phyloP scores from a whole-genome alignment of 2,329 filamentous ascomycete genomes.

The Ophiostoma sp. region DNA sequence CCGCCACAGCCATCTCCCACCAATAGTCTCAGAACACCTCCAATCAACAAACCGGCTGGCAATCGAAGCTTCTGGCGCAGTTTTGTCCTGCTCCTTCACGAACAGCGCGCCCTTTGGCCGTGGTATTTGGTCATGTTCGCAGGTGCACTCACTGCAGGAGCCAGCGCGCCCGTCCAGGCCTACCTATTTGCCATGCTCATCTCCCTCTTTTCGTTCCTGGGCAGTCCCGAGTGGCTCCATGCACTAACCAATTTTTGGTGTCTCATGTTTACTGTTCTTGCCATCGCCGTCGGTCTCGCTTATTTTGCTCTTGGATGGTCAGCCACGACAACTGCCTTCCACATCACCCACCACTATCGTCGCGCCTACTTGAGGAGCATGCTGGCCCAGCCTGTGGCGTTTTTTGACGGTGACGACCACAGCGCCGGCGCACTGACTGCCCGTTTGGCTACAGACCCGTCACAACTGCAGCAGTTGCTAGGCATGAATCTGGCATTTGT shows the following conservation, averaged over 20 bases:
- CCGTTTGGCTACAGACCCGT: conserved; percentile 56
- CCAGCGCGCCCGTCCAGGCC: conserved; percentile 44
- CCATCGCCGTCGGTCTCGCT: conserved; percentile 51
- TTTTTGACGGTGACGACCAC: conserved; percentile 62
- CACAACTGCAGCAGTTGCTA: conserved; percentile 62
- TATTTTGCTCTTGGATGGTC: conserved; percentile 52
- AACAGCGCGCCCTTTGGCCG: conserved; percentile 54
- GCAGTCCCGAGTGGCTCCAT: conserved; percentile 32
- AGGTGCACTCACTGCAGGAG: conserved; percentile 44
- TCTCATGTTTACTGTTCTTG: conserved; percentile 64
- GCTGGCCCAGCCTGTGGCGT: conserved; percentile 59
- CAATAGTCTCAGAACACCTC: neutral
- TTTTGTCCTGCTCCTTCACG: conserved; percentile 58
- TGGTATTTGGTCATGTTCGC: conserved; percentile 53
- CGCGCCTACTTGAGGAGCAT: conserved; percentile 62
- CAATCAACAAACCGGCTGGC: conserved; percentile 31
- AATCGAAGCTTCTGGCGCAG: conserved; percentile 49
- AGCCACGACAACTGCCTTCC: conserved; percentile 27
- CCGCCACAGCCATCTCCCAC: neutral
- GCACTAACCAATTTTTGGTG: conserved; percentile 56
- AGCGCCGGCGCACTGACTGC: conserved; percentile 62
- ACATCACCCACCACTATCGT: conserved; percentile 56
- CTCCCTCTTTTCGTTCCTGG: conserved; percentile 44
- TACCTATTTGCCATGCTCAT: conserved; percentile 58
- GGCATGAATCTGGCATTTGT: conserved; percentile 64